phyloP scores from a whole-genome alignment of 1,284 basidiomycete genomes.

The Leccinum insolens region DNA sequence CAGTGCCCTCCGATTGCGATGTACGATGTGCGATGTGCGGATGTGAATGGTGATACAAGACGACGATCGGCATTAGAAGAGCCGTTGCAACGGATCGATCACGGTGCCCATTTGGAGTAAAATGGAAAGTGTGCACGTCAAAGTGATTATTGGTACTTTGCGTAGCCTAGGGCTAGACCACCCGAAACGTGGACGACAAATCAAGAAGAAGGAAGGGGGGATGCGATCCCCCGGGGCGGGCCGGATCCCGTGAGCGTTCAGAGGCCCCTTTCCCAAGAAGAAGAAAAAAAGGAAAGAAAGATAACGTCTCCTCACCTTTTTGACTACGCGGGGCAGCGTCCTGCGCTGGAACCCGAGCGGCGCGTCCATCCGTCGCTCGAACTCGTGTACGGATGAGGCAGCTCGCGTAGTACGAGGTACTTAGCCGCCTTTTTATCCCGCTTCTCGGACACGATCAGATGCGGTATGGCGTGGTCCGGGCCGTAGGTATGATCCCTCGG shows the following conservation, averaged over 20 bases:
- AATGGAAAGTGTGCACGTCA: background rate
- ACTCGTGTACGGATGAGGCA: slow-evolving; percentile 86
- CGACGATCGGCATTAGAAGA: slow-evolving; percentile 38
- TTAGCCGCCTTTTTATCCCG: slow-evolving; percentile 92
- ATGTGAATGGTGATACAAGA: background rate
- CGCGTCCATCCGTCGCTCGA: no score
- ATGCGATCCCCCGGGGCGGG: background rate
- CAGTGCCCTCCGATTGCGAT: background rate
- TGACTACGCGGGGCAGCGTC: slow-evolving; percentile 64
- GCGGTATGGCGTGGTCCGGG: slow-evolving; percentile 83
- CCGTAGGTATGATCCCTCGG: slow-evolving; percentile 75
- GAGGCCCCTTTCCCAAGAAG: background rate
- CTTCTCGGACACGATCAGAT: slow-evolving; percentile 95
- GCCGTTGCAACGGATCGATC: slow-evolving; percentile 73
- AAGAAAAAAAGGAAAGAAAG: background rate
- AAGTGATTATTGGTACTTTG: background rate
- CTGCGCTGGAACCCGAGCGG: no score
- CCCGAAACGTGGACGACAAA: background rate
- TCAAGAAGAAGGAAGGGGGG: background rate
- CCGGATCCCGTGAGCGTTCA: background rate
- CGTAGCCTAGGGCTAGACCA: background rate
- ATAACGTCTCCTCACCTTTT: slow-evolving; percentile 48
- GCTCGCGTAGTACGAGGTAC: slow-evolving; percentile 80
- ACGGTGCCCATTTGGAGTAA: slow-evolving; percentile 66
- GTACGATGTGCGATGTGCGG: background rate